phyloP scores from a whole-genome alignment of 768 basidiomycete species.

The Calocybe gangraenosa region DNA sequence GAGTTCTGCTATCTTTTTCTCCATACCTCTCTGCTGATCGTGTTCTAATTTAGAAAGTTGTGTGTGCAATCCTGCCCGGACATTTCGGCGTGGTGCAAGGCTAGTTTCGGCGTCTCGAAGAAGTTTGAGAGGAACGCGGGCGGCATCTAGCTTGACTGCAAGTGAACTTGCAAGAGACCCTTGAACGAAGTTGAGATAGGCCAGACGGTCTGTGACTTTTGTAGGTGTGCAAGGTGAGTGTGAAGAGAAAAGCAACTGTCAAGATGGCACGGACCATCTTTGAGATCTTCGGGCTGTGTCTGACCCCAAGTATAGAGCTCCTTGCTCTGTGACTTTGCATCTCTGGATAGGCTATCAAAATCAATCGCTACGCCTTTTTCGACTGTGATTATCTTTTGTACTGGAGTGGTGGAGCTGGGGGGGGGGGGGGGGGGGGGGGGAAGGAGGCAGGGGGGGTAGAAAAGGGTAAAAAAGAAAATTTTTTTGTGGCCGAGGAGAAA shows the following conservation, averaged over 20 bases:
- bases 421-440: conserved; percentile 9
- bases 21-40: conserved; percentile 57
- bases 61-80: conserved; percentile 50
- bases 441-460: no score
- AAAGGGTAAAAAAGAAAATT: no score
- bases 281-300: conserved; percentile 62
- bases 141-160: conserved; percentile 55
- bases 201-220: conserved; percentile 74
- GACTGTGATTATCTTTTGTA: conserved; percentile 76
- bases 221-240: conserved; percentile 8
- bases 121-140: conserved; percentile 65
- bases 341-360: conserved; percentile 60
- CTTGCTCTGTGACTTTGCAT: conserved; percentile 72
- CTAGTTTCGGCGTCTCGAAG: conserved; percentile 67
- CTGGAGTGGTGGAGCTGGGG: conserved; percentile 50
- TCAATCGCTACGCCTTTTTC: conserved; percentile 78
- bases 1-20: conserved; percentile 67
- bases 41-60: conserved; percentile 68
- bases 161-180: conserved; percentile 63
- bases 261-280: conserved; percentile 56
- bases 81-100: conserved; percentile 57
- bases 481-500: no score
- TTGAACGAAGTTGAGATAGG: conserved; percentile 75
- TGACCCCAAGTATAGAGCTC: conserved; percentile 87
- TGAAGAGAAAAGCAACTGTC: not conserved